Conservation (phyloP, 31 red algal species). For the Asparagopsis taxiformis region DNA sequence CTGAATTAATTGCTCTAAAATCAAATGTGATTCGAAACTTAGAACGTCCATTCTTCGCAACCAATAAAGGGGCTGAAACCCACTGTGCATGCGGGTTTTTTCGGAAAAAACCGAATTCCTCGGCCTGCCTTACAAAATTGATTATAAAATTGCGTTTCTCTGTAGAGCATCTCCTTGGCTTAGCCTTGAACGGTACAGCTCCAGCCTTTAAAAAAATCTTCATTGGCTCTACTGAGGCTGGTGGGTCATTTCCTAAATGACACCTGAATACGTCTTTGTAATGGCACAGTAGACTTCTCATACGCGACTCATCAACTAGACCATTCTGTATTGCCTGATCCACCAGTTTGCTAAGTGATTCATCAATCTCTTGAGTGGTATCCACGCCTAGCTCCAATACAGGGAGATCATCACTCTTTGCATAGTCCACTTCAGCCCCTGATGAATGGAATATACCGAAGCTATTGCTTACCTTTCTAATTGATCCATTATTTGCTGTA, state of each 20-base stretch:
- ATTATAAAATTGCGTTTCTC: slow-evolving; percentile 1
- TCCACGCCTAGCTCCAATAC: no score
- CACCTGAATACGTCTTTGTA: background rate
- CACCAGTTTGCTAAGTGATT: no score
- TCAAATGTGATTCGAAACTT: slow-evolving; percentile 3
- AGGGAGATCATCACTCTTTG: no score
- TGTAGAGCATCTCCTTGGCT: background rate
- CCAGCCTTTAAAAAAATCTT: background rate
- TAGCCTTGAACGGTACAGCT: background rate
- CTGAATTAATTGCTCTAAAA: background rate
- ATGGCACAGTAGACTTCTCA: background rate
- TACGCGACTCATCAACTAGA: background rate
- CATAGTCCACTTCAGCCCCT: no score
- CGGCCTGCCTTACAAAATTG: no score
- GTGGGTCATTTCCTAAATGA: slow-evolving; percentile 11
- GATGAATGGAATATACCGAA: no score
- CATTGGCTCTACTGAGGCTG: slow-evolving; percentile 3
- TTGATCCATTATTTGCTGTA: background rate
- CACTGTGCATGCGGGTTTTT: no score
- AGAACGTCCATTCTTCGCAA: background rate
- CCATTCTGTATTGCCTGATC: background rate
- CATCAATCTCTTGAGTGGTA: no score
- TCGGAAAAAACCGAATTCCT: no score
- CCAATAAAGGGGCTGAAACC: no score
- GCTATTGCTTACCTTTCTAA: no score